Base-by-base conservation (phyloP, 1,139 yeast genomes). In the Candida frijolesensis region DNA sequence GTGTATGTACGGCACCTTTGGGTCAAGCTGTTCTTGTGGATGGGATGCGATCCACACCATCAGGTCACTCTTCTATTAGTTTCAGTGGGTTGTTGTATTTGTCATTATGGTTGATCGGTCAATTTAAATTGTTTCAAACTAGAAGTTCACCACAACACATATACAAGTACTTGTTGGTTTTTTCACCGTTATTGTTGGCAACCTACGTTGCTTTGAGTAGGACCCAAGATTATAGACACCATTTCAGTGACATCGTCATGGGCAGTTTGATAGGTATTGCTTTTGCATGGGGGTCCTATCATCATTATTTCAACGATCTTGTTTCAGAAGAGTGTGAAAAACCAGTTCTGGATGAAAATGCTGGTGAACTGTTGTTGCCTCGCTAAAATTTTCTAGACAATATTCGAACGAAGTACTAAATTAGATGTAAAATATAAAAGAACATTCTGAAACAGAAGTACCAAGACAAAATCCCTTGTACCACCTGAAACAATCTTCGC, bases 21-120 rank as follows among this genome's bases (percentile, higher is more conserved):
- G 85, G 88, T 1, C 58, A 67, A 15, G 79, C 72, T n/a, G 78
- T 83, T 11, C 62, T 87, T 19, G 56, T 67, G 33, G 96, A 89
- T 60, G 96, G 96, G 0, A 78, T 86, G 72, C 80, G 89, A 61
- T 83, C 91, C 7, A 85, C 92, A 0, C 96, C 96, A 0, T 84
- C 91, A 1, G 96, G 96, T 10, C 96, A 89, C 62, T 79, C 92
- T 1, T 82, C 90, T 10, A 71, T 83, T 54, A 76, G 89, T 30
- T 89, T 88, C 65, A 71, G 88, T 1, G 85, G 89, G 1, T 71
- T 87, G 51, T 78, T 80, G n/a, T 87, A 76, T 63, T 66, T 84
- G 38, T 66, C 85, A 0, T 65, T 87, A 49, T 88, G 91, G 89
- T 58, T 86, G 15, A 64, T 75, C 43, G 87, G 86, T 7, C 89